Base-by-base conservation (phyloP, 805 yeast genomes). In the Wickerhamomyces rabaulensis region DNA sequence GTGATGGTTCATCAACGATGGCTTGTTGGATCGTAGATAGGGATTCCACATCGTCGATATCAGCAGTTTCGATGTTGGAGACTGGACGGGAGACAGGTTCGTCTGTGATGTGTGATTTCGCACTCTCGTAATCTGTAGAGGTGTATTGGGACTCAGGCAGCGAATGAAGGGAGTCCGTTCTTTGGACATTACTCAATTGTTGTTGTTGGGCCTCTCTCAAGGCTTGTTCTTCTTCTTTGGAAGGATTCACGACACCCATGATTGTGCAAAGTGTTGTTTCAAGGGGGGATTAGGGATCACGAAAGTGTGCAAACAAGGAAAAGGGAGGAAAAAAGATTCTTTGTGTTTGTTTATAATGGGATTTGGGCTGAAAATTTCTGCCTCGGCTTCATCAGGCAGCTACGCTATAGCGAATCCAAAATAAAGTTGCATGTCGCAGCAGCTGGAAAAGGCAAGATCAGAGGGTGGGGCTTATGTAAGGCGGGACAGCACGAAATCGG, bases 91-190 rank as follows among this genome's bases (percentile, higher is more conserved):
- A 27, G 19, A 41, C 37, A 37, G 16, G 20, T 17, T 45, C 52
- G 17, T 36, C 46, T 3, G 48, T 45, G 13, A 49, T 9, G 33
- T 50, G 53, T 1, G 58, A 52, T 35, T 47, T 49, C 1, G 63
- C 63, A 19, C 61, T 56, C 40, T 57, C 58, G 44, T 52, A 58
- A 33, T 53, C 63, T 1, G 59, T 52, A 1, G 58, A 46, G 1
- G 49, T 45, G n/a, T 17, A 45, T 23, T 40, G 47, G 1, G 44
- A 47, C 2, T 40, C 48, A 25, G 26, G 22, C 12, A 47, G 31
- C 3, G 51, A 39, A 16, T 31, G 20, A 40, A 37, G 39, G 9
- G 45, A 23, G 39, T 27, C 27, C 27, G 33, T 23, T 25, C 40
- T 40, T 16, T 33, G 36, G 42, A 20, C 21, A 15, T 39, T 17